Evolutionary conservation across 345 rosid genomes (phyloP).

Genomic region (Isatis tinctoria): DNA sequence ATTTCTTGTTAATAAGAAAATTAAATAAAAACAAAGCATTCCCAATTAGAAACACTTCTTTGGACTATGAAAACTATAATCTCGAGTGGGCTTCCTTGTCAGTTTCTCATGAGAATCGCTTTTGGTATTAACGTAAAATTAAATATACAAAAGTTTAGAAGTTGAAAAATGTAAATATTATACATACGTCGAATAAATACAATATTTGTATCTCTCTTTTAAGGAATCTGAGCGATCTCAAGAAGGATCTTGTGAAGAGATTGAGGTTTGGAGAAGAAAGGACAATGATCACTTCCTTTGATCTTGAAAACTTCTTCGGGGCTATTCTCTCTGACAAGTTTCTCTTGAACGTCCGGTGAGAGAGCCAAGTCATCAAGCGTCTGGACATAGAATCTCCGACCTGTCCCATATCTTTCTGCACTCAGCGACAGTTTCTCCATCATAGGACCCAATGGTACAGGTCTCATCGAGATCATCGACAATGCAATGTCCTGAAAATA

Average conservation of each 20-base stretch:
- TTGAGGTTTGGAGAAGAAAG: slow-evolving; percentile 92
- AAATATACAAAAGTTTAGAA: neutral
- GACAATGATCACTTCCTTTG: slow-evolving; percentile 93
- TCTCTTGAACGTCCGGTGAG: slow-evolving; percentile 89
- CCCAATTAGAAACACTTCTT: neutral
- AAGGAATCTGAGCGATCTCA: slow-evolving; percentile 77
- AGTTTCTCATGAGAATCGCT: neutral
- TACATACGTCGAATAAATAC: neutral
- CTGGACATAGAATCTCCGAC: slow-evolving; percentile 77
- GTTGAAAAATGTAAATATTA: neutral
- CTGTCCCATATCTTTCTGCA: slow-evolving; percentile 56
- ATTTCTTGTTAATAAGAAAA: neutral
- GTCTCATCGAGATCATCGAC: slow-evolving; percentile 91
- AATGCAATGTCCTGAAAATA: slow-evolving; percentile 71
- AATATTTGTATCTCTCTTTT: neutral
- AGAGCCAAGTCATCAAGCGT: slow-evolving; percentile 84
- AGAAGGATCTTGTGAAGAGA: slow-evolving; percentile 76
- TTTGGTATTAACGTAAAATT: neutral
- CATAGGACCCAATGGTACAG: slow-evolving; percentile 73
- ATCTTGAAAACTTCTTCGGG: slow-evolving; percentile 89
- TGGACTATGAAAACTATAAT: neutral
- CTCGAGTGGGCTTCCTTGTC: neutral
- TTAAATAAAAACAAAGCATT: neutral
- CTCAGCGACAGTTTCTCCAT: slow-evolving; percentile 77
- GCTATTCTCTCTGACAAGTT: slow-evolving; percentile 70